phyloP scores from a whole-genome alignment of 2,329 filamentous ascomycete species.

The Xylaria sp. region DNA sequence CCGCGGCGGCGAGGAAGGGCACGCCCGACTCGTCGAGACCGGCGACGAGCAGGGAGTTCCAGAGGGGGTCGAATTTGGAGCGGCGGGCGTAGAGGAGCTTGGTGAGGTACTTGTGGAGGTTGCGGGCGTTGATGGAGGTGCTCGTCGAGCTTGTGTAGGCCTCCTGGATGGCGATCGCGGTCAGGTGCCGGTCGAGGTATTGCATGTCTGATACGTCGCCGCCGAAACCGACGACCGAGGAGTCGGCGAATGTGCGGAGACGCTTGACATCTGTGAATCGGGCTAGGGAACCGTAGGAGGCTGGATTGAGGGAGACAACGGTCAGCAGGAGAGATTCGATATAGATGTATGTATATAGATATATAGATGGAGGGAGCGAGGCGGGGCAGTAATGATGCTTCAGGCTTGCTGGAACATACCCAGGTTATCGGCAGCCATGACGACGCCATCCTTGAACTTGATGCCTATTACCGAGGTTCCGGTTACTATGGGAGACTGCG shows the following conservation, averaged over 20 bases:
- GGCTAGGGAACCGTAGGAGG: slow-evolving; percentile 94
- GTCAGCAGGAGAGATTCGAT: background rate
- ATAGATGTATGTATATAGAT: too few relatives aligned
- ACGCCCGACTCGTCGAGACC: slow-evolving; percentile 73
- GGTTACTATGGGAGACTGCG: slow-evolving; percentile 88
- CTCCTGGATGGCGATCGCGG: slow-evolving; percentile 80
- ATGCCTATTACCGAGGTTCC: slow-evolving; percentile 92
- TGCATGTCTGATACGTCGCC: slow-evolving; percentile 99
- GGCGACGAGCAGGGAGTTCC: slow-evolving; percentile 91
- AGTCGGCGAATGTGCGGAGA: slow-evolving; percentile 79
- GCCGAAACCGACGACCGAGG: slow-evolving; percentile 84
- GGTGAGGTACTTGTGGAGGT: slow-evolving; percentile 92
- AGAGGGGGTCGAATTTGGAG: slow-evolving; percentile 92
- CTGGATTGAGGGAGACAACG: slow-evolving; percentile 41
- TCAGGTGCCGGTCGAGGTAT: slow-evolving; percentile 88
- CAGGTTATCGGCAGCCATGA: slow-evolving; percentile 94
- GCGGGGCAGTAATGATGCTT: background rate
- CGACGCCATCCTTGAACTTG: slow-evolving; percentile 94
- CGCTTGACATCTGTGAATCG: slow-evolving; percentile 97
- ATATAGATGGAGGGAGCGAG: background rate
- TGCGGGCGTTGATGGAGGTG: slow-evolving; percentile 69
- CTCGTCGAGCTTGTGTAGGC: slow-evolving; percentile 54
- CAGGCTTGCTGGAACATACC: slow-evolving; percentile 49
- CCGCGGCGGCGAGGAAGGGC: slow-evolving; percentile 87
- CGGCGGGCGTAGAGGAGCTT: slow-evolving; percentile 96